Base-by-base conservation (phyloP, 2,329 filamentous ascomycete species). In the Fusarium napiforme region DNA sequence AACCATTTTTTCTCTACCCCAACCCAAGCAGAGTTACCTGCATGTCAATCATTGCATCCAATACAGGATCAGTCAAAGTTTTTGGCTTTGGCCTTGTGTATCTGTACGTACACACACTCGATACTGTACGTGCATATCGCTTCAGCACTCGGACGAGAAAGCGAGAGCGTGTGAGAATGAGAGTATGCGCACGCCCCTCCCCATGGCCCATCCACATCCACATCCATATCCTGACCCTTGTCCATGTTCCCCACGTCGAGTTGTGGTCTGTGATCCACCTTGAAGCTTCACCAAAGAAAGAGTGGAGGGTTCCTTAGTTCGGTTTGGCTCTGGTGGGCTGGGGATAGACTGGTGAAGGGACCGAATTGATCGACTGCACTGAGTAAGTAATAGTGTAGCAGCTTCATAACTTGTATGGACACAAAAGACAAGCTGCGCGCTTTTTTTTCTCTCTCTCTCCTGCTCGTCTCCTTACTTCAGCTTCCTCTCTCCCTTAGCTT, bases 341-440 rank as follows among this genome's bases (percentile, higher is more conserved):
- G 68, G 61, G 56, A 65, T 61, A 69, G 68, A 71, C n/a, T 55
- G 53, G 49, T 49, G 62, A 73, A 68, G 71, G 71, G 71, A 71
- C 71, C 59, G 71, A 74, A 72, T 64, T 68, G 71, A 67, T 69
- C 65, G 65, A 59, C 65, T 55, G 55, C 46, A 62, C 60, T 36
- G 46, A 69, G 40, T 60, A 58, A 70, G 46, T 61, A 55, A 62
- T 66, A 71, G 64, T 55, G 60, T 64, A 64, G 62, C 64, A 76
- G 66, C 69, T 74, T 77, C 75, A 77, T 77, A 77, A 75, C 70
- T 77, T 62, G 64, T 61, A 74, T 67, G 57, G 65, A 64, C 75
- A 77, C 72, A 73, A 76, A 77, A 76, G 73, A 75, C 45, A 53
- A 76, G 73, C 69, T 77, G 76, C 76, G 76, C 76, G 74, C 74